These are phyloP conservation scores for Pichia sp. DNA, from an alignment of 1,139 yeast species.

Conservation along the genomic window DNA sequence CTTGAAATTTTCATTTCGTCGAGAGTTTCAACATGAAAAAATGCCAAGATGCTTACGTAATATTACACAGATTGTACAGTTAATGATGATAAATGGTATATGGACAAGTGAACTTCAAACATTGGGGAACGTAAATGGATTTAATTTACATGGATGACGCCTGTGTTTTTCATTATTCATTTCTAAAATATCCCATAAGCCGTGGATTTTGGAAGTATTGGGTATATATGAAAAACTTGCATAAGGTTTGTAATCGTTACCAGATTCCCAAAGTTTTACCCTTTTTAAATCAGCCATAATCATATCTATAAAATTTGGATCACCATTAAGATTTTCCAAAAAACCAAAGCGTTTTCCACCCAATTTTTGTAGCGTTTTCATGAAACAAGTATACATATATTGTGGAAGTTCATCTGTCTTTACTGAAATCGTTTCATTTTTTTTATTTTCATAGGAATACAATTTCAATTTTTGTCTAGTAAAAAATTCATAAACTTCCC, in stretches of 20 bases:
- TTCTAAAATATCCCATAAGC: not conserved
- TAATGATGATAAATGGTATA: not conserved
- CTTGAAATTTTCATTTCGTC: not conserved
- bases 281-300: not conserved
- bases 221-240: not conserved
- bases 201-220: not conserved
- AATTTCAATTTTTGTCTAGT: not conserved
- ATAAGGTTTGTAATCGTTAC: not conserved
- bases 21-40: not conserved
- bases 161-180: not conserved
- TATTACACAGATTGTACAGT: not conserved
- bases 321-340: not conserved
- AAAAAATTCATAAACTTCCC: conserved; percentile 2
- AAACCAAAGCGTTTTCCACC: not conserved
- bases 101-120: not conserved
- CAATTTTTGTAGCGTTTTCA: not conserved
- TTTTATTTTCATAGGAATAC: not conserved
- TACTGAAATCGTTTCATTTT: not conserved
- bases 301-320: not conserved
- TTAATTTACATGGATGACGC: not conserved
- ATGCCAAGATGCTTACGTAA: not conserved
- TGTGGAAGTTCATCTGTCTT: not conserved
- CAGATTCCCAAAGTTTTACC: not conserved
- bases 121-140: not conserved
- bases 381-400: not conserved